A percentile compares a stretch with the other conserved stretches of the same genome.
Evolutionary conservation across 192 early-diverging fungal species (phyloP).

Genomic region (Phlyctochytrium planicorne): DNA sequence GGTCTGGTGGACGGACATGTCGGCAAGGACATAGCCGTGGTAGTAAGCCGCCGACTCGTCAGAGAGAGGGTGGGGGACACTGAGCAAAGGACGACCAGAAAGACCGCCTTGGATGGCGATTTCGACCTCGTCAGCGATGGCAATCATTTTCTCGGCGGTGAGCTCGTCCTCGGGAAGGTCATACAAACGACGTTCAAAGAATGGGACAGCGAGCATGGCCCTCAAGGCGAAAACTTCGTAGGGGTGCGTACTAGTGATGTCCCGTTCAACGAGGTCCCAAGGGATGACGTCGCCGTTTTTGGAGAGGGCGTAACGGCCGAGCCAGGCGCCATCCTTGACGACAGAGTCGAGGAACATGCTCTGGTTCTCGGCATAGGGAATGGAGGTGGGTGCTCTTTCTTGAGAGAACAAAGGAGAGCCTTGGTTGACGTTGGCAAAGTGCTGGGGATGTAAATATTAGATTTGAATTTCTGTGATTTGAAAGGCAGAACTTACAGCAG

Average conservation of each 20-base stretch:
- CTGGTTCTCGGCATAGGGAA: constrained; percentile 41
- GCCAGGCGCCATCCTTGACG: constrained; percentile 34
- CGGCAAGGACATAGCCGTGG: constrained; percentile 40
- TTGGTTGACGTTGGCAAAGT: constrained; percentile 38
- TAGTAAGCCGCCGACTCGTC: constrained; percentile 37
- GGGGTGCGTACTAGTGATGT: constrained; percentile 20
- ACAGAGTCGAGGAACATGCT: constrained; percentile 38
- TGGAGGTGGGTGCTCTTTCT: constrained; percentile 38
- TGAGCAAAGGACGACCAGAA: constrained; percentile 25
- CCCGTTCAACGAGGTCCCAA: constrained; percentile 35
- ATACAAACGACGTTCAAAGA: constrained; percentile 34
- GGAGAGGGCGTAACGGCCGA: constrained; percentile 31
- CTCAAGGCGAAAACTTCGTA: constrained; percentile 35
- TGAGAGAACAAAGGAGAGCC: constrained; percentile 35
- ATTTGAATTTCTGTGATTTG: neutral
- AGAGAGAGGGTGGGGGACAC: constrained; percentile 36
- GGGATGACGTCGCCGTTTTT: constrained; percentile 34
- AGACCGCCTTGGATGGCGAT: constrained; percentile 34
- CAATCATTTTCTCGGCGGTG: constrained; percentile 26
- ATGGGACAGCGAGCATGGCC: constrained; percentile 37
- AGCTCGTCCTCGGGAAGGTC: constrained; percentile 37
- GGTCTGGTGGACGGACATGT: constrained; percentile 40
- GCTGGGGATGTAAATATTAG: constrained; percentile 17
- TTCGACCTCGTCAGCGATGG: constrained; percentile 38
- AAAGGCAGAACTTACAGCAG: neutral